Conservation (phyloP, 2,329 filamentous ascomycete genomes). For the Ciborinia camelliae region DNA sequence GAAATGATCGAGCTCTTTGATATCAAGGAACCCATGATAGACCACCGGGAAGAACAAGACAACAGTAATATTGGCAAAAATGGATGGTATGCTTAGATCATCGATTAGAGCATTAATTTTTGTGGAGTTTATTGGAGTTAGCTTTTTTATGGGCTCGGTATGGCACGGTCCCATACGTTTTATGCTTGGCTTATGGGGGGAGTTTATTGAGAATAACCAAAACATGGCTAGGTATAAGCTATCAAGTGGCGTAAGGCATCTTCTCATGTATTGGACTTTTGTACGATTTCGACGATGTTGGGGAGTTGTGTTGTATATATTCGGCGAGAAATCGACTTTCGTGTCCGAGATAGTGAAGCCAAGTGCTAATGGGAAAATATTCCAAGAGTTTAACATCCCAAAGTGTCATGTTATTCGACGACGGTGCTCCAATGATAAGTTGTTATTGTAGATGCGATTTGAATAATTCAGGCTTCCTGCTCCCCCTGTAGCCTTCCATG, state of each 20-base stretch:
- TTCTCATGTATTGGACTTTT: not conserved
- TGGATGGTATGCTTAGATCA: conserved; percentile 36
- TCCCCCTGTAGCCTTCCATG: not conserved
- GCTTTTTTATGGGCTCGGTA: not conserved
- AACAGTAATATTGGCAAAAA: conserved; percentile 29
- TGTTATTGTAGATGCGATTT: not conserved
- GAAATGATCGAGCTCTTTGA: conserved; percentile 72
- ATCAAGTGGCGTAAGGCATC: not conserved
- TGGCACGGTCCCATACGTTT: not conserved
- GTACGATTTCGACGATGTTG: not conserved
- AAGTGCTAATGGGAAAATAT: not conserved
- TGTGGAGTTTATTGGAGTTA: not conserved
- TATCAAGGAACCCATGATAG: conserved; percentile 77
- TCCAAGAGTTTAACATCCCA: not conserved
- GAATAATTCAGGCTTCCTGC: not conserved
- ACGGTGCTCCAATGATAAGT: not conserved
- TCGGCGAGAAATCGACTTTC: too few relatives aligned
- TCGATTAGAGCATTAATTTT: not conserved
- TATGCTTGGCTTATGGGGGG: not conserved
- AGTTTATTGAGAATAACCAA: not conserved
- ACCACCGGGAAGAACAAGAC: conserved; percentile 63
- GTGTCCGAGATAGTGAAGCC: not conserved
- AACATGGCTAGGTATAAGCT: not conserved
- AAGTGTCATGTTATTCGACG: not conserved
- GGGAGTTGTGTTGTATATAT: not conserved